These are phyloP conservation scores for Pythium apleroticum DNA, from an alignment of 352 stramenopile genomes.

Conservation along the genomic window DNA sequence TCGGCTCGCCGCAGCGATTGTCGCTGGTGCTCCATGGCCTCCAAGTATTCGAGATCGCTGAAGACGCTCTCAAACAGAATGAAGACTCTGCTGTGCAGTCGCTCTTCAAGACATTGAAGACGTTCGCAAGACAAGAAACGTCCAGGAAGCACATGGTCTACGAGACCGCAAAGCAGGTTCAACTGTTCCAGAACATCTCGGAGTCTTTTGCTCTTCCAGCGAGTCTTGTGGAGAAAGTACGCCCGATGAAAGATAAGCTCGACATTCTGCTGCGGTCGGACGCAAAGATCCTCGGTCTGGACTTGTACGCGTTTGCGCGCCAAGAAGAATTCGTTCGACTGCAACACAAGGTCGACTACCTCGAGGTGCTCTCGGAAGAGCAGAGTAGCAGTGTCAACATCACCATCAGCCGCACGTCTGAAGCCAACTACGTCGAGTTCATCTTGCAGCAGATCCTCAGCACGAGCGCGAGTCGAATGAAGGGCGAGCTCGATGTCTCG, in stretches of 20 bases:
- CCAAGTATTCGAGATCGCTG: slow-evolving; percentile 62
- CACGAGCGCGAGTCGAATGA: slow-evolving; percentile 42
- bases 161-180: slow-evolving; percentile 42
- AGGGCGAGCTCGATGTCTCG: slow-evolving; percentile 60
- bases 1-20: slow-evolving; percentile 59
- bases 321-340: slow-evolving; percentile 45
- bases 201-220: slow-evolving; percentile 44
- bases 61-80: slow-evolving; percentile 38
- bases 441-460: slow-evolving; percentile 70
- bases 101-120: slow-evolving; percentile 43
- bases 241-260: slow-evolving; percentile 46
- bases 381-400: slow-evolving; percentile 49
- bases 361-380: slow-evolving; percentile 61
- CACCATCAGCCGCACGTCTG: slow-evolving; percentile 59
- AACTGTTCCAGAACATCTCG: slow-evolving; percentile 49
- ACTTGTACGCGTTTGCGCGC: slow-evolving; percentile 62
- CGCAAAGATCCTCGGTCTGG: slow-evolving; percentile 67
- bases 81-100: slow-evolving; percentile 36
- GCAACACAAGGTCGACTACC: slow-evolving; percentile 80
- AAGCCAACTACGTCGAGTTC: slow-evolving; percentile 66
- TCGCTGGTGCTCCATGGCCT: slow-evolving; percentile 62
- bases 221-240: slow-evolving; percentile 36
- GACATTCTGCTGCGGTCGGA: slow-evolving; percentile 66
- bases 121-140: slow-evolving; percentile 53
- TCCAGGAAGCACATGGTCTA: slow-evolving; percentile 46